A percentile compares a stretch with the other conserved stretches of the same genome.
Conservation (phyloP, 2,329 filamentous ascomycete species). For the Coniochaeta sp. region DNA sequence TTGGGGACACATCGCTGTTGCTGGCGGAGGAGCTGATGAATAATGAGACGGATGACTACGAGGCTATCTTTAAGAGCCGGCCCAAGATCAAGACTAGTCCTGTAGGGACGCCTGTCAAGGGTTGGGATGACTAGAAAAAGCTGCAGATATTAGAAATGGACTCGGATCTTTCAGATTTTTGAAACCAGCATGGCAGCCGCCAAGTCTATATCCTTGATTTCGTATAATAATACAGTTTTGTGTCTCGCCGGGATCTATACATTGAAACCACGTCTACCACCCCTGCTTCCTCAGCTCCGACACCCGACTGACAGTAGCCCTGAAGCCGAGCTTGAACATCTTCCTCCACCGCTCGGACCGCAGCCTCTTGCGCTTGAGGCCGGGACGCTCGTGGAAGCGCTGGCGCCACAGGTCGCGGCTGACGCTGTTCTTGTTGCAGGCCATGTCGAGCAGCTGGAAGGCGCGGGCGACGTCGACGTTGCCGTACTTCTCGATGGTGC, state of each 20-base stretch:
- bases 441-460: constrained; percentile 30
- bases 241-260: too few species aligned
- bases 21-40: constrained; percentile 62
- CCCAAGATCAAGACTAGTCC: constrained; percentile 77
- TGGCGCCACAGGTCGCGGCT: constrained; percentile 48
- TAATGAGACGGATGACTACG: constrained; percentile 61
- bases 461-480: constrained; percentile 37
- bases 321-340: constrained; percentile 64
- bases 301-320: constrained; percentile 54
- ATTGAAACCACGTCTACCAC: constrained; percentile 51
- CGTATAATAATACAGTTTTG: neutral
- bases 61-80: constrained; percentile 76
- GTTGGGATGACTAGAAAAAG: constrained; percentile 9
- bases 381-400: constrained; percentile 66
- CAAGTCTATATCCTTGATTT: neutral
- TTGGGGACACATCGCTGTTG: constrained; percentile 29
- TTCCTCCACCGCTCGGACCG: constrained; percentile 59
- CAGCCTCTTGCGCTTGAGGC: constrained; percentile 70
- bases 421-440: constrained; percentile 47
- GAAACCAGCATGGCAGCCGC: neutral
- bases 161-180: neutral
- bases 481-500: constrained; percentile 31
- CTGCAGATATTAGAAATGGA: neutral
- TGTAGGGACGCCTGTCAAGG: constrained; percentile 37
- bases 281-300: constrained; percentile 67